These are phyloP conservation scores for Marasmius sp. DNA, from an alignment of 1,284 basidiomycete genomes.

Conservation along the genomic window DNA sequence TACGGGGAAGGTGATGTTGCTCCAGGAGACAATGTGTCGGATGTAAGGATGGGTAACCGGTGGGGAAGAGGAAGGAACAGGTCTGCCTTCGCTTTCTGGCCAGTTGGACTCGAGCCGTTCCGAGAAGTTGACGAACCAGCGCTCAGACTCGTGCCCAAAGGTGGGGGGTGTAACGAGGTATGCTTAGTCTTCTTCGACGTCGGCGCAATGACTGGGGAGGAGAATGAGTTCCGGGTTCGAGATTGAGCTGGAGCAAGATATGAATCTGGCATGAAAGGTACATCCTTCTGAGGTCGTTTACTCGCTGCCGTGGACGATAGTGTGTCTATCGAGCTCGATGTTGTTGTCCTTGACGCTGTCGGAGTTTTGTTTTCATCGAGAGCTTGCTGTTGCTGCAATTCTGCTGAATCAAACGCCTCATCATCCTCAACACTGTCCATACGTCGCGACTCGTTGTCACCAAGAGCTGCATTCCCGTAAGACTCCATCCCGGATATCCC, in stretches of 20 bases:
- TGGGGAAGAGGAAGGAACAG: slow-evolving; percentile 13
- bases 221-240: slow-evolving; percentile 60
- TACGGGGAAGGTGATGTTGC: slow-evolving; percentile 1
- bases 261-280: slow-evolving; percentile 4
- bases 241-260: slow-evolving; percentile 26
- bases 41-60: slow-evolving; percentile 5
- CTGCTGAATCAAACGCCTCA: neutral
- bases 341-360: neutral
- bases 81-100: slow-evolving; percentile 12
- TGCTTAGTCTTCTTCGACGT: slow-evolving; percentile 14
- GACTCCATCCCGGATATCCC: neutral
- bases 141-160: slow-evolving; percentile 7
- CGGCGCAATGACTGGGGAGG: slow-evolving; percentile 27
- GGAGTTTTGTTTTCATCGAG: neutral
- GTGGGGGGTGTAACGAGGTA: slow-evolving; percentile 21
- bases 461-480: neutral
- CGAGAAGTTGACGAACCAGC: neutral
- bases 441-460: neutral
- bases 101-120: neutral
- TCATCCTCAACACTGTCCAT: neutral
- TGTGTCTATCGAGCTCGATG: neutral
- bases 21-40: slow-evolving; percentile 3
- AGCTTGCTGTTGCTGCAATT: neutral
- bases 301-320: neutral
- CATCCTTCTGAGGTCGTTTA: slow-evolving; percentile 9